Evolutionary conservation across 2,329 filamentous ascomycete species (phyloP).

Genomic region (Claviceps maximensis): DNA sequence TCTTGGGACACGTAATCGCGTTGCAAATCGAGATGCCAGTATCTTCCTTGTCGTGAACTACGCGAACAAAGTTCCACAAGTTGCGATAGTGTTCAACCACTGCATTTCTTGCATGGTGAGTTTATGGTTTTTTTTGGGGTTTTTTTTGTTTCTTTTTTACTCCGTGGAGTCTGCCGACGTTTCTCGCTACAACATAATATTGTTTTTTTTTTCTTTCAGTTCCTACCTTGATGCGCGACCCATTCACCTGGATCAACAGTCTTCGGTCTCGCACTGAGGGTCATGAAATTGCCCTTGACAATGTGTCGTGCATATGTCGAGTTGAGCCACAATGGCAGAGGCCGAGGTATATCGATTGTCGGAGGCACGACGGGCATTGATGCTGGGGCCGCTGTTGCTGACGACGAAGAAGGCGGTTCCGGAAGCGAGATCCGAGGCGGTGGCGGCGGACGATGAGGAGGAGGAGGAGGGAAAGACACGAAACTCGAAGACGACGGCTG

Average conservation of each 20-base stretch:
- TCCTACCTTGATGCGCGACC: constrained; percentile 83
- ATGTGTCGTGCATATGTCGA: constrained; percentile 68
- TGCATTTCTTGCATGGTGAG: constrained; percentile 20
- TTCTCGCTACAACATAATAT: background rate
- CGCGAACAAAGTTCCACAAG: constrained; percentile 76
- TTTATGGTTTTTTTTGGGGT: background rate
- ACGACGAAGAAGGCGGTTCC: background rate
- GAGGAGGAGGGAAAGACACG: background rate
- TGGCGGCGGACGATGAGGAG: no score
- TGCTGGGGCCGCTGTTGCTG: background rate
- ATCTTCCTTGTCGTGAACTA: constrained; percentile 75
- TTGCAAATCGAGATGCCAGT: constrained; percentile 73
- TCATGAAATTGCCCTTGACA: constrained; percentile 96
- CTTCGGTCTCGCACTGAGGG: constrained; percentile 83
- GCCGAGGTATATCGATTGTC: constrained; percentile 30
- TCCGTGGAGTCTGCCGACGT: background rate
- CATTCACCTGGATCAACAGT: constrained; percentile 91
- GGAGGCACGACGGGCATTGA: background rate
- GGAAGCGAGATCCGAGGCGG: background rate
- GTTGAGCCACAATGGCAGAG: constrained; percentile 64
- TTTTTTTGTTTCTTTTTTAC: no score
- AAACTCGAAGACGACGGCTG: background rate
- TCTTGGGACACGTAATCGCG: constrained; percentile 67
- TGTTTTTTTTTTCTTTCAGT: background rate
- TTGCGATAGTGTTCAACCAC: constrained; percentile 88